Base-by-base conservation (phyloP, 2,329 filamentous ascomycete genomes). In the Penicillium freii region DNA sequence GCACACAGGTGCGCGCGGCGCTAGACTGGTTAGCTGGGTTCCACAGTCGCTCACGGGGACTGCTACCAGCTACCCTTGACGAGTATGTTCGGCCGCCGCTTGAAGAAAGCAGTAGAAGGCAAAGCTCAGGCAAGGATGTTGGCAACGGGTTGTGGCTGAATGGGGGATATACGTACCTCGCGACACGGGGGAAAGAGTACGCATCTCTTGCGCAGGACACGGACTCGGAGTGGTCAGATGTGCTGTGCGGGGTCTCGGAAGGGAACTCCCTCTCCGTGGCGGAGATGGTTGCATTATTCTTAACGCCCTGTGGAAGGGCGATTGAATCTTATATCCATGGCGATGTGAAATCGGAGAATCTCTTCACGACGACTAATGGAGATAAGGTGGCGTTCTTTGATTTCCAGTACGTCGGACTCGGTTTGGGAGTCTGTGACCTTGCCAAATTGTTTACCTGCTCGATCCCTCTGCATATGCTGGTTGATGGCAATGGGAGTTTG, bases 361-460 rank as follows among this genome's bases (percentile, higher is more conserved):
- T 89, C 7, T 88, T 88, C 65, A 84, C 83, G 0, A 84, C 75
- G 0, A 56, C 66, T 0, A 62, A 68, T 0, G 84, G 82, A 1
- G 71, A 81, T 2, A 58, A 74, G 4, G 84, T 86, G 1, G 85
- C 84, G 0, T 86, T 89, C 61, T 88, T 85, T 64, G 87, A 89
- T 67, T 89, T 89, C 55, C 87, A 89, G 63, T 89, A 89, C 62
- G 80, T 83, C 0, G 87, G 87, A 0, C 70, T 87, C 0, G 86
- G 87, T 0, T 68, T 88, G 0, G 86, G 87, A 0, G 85, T 84
- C 0, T 86, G 85, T 61, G 87, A 89, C 67, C 73, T 89, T 0
- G 86, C 85, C 2, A 88, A 88, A 66, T 70, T 88, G 0, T 87
- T 88, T 58, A 88, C 86, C 0, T 88, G 85, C 69, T 87, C 86